Percentiles rank a stretch among this genome's conserved stretches.
Evolutionary conservation across 371 early-diverging fungal species (phyloP).

Genomic region (Lichtheimia ramosa): DNA sequence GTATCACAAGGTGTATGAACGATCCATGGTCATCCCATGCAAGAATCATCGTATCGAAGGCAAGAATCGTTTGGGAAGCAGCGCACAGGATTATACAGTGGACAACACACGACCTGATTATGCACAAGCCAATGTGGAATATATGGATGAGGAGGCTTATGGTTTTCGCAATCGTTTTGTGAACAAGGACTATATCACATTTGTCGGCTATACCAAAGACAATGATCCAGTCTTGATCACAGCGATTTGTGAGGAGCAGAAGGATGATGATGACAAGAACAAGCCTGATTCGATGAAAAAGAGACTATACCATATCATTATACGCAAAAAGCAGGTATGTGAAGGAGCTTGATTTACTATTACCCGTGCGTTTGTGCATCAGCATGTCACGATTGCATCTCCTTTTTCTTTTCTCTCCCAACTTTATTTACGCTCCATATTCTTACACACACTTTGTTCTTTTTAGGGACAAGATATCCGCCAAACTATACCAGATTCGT

Average conservation of each 20-base stretch:
- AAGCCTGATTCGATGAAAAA: not conserved
- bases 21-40: conserved; percentile 27
- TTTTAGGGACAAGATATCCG: conserved; percentile 19
- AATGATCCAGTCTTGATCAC: conserved; percentile 17
- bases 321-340: conserved; percentile 37
- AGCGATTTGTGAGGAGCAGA: conserved; percentile 14
- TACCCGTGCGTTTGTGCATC: no score
- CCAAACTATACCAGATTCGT: conserved; percentile 25
- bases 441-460: not conserved
- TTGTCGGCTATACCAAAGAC: conserved; percentile 25
- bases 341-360: no score
- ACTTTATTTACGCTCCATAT: not conserved
- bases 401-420: not conserved
- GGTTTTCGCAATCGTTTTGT: conserved; percentile 39
- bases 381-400: not conserved
- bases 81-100: not conserved
- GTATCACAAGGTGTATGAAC: conserved; percentile 19
- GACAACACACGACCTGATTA: conserved; percentile 7
- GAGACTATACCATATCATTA: conserved; percentile 32
- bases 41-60: conserved; percentile 29
- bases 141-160: conserved; percentile 33
- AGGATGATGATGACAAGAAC: not conserved
- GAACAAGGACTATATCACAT: conserved; percentile 34
- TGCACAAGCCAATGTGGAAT: conserved; percentile 15
- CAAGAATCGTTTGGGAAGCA: conserved; percentile 15